A percentile compares a stretch with the other conserved stretches of the same genome.
These are phyloP conservation scores for Arabidopsis thaliana DNA, from an alignment of 345 rosid genomes.

Conservation along the genomic window TAIR10.1 NC_003070.9:29604501-29605000, in stretches of 20 bases:
- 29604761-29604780: neutral
- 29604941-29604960: neutral
- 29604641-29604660: neutral
- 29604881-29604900: neutral
- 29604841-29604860: neutral
- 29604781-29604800: neutral
- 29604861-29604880: neutral
- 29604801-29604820: neutral
- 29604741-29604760: neutral
- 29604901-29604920: neutral
- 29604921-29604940: neutral
- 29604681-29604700: too few relatives aligned
- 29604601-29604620: neutral
- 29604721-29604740: neutral
- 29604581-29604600: neutral
- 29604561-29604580: neutral
- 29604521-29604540: slow-evolving; percentile 67
- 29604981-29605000: neutral
- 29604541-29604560: slow-evolving; percentile 17
- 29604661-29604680: neutral
- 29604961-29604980: neutral
- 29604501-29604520: slow-evolving; percentile 78
- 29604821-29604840: neutral
- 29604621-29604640: neutral
- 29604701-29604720: too few relatives aligned